Base-by-base conservation (phyloP, 495 filamentous ascomycete genomes). In the Margaritispora aquatica region DNA sequence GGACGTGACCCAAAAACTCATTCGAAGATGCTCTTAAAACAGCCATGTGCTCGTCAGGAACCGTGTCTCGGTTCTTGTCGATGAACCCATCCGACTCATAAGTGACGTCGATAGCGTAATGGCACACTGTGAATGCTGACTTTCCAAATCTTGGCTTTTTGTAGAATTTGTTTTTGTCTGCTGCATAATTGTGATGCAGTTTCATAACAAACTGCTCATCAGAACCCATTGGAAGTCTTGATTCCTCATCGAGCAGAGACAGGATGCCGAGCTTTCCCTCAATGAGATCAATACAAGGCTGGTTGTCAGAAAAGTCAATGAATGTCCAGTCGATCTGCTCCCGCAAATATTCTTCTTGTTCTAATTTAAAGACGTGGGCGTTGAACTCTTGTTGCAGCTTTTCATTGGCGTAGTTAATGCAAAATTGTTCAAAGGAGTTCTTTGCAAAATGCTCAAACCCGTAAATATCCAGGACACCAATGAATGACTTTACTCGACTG, bases 31-130 rank as follows among this genome's bases (percentile, higher is more conserved):
- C 83, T 65, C 81, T 87, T 58, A 99, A 80, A 36, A 97, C 85
- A 38, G 92, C 91, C 85, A 97, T 85, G 71, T 97, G 94, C 74
- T 99, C 94, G 71, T 99, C 94, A 5, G 94, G 94, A 47, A 99
- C 94, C 24, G 94, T 99, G 71, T 99, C 94, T 66, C 94, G 83
- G 70, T 99, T 99, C 81, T 99, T 99, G 72, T 99, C 95, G 67
- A 99, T 97, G 72, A 99, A 99, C 15, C 95, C 94, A 69, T 99
- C 94, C n/a, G 93, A 97, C 70, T 99, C 94, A 68, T 99, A 99
- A 19, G 94, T 99, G 66, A 99, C 94, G 67, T 97, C 95, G 60
- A 97, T 81, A 51, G 94, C 94, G 78, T 99, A 99, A 77, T 99
- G 94, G 73, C 95, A 97, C 49, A 99, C 92, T 44, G 95, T 97